phyloP scores from a whole-genome alignment of 495 filamentous ascomycete genomes.

The Thermothielavioides terrestris region DNA sequence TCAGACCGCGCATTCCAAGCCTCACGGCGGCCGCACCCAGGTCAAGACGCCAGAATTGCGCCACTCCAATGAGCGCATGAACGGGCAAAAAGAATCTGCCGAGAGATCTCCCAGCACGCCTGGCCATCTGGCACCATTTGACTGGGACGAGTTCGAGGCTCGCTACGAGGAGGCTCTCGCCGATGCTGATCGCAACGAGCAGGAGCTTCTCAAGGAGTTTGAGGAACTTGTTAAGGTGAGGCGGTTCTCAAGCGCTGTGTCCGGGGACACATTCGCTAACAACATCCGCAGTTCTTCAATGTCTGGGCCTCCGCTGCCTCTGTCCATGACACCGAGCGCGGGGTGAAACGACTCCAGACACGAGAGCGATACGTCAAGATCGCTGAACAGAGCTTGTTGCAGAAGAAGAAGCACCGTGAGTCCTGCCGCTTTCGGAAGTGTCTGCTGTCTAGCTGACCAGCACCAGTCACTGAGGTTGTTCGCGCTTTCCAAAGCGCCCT shows the following conservation, averaged over 20 bases:
- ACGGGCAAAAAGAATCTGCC: constrained; percentile 14
- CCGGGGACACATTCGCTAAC: background rate
- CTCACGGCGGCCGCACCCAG: constrained; percentile 13
- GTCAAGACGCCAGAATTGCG: constrained; percentile 30
- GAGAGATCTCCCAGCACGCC: constrained; percentile 36
- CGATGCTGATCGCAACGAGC: constrained; percentile 51
- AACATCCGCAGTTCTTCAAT: constrained; percentile 51
- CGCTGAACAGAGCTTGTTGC: constrained; percentile 55
- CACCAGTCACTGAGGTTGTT: constrained; percentile 62
- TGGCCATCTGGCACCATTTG: constrained; percentile 41
- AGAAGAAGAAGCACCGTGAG: constrained; percentile 69
- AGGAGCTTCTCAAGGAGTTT: constrained; percentile 53
- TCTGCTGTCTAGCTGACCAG: constrained; percentile 8
- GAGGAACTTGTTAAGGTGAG: constrained; percentile 52
- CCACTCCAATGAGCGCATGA: constrained; percentile 20
- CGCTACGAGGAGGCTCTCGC: constrained; percentile 54
- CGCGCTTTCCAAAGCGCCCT: constrained; percentile 73
- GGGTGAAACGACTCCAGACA: constrained; percentile 67
- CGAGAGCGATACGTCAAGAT: constrained; percentile 64
- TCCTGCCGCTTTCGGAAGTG: background rate
- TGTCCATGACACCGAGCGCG: constrained; percentile 60
- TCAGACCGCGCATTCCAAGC: constrained; percentile 7
- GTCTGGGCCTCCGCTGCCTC: constrained; percentile 60
- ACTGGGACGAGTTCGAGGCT: constrained; percentile 60
- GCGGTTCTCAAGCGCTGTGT: background rate